Evolutionary conservation across 2,329 filamentous ascomycete genomes (phyloP).

Genomic region (Hymenoscyphus scutula): DNA sequence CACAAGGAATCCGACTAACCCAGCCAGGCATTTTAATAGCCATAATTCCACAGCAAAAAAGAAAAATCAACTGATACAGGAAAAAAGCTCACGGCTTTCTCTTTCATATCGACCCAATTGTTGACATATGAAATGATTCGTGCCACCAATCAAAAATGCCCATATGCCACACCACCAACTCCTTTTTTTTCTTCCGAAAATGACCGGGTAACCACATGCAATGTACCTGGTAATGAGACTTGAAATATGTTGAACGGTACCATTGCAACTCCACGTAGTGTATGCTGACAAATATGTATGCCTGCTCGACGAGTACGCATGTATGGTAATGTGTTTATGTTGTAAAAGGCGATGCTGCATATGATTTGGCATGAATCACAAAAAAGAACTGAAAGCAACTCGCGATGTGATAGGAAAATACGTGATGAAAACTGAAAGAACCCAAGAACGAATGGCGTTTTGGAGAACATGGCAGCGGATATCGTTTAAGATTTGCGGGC

Average conservation of each 20-base stretch:
- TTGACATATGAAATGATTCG: slow-evolving; percentile 33
- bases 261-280: slow-evolving; percentile 28
- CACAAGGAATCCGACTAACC: slow-evolving; percentile 24
- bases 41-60: slow-evolving; percentile 28
- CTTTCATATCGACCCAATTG: slow-evolving; percentile 29
- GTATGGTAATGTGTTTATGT: slow-evolving; percentile 27
- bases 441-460: slow-evolving; percentile 1
- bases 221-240: slow-evolving; percentile 32
- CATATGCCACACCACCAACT: slow-evolving; percentile 19
- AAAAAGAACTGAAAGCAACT: slow-evolving; percentile 2
- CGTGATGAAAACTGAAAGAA: slow-evolving; percentile 1
- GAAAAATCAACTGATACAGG: slow-evolving; percentile 31
- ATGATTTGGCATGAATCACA: slow-evolving; percentile 22
- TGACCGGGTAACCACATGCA: slow-evolving; percentile 24
- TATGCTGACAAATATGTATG: slow-evolving; percentile 34
- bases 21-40: slow-evolving; percentile 24
- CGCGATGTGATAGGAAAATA: slow-evolving; percentile 7
- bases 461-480: neutral
- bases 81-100: slow-evolving; percentile 27
- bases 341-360: slow-evolving; percentile 27
- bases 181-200: slow-evolving; percentile 23
- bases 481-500: slow-evolving; percentile 31
- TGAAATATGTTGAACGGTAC: slow-evolving; percentile 33
- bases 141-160: slow-evolving; percentile 31
- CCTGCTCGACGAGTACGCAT: slow-evolving; percentile 28